phyloP scores from a whole-genome alignment of 768 basidiomycete species.

The Pleurotus djamor region DNA sequence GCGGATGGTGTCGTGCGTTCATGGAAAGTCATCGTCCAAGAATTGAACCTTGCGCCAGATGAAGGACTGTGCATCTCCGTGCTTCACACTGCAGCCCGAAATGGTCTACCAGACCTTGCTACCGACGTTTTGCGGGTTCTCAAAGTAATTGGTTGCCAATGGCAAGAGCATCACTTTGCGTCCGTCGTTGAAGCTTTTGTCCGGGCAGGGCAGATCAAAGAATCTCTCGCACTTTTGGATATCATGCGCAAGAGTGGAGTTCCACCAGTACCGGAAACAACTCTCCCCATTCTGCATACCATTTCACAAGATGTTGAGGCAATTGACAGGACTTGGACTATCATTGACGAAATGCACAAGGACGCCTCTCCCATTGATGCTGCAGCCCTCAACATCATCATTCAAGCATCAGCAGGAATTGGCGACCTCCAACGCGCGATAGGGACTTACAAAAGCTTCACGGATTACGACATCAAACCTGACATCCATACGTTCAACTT shows the following conservation, averaged over 20 bases:
- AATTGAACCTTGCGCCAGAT: slow-evolving; percentile 55
- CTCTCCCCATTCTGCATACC: slow-evolving; percentile 47
- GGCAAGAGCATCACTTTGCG: slow-evolving; percentile 74
- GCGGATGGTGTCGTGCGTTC: slow-evolving; percentile 60
- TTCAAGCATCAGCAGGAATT: slow-evolving; percentile 58
- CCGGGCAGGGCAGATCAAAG: slow-evolving; percentile 50
- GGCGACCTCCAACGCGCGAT: slow-evolving; percentile 76
- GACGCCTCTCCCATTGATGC: slow-evolving; percentile 53
- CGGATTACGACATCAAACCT: slow-evolving; percentile 53
- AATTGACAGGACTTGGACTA: slow-evolving; percentile 63
- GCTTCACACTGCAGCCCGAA: slow-evolving; percentile 70
- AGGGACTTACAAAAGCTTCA: slow-evolving; percentile 67
- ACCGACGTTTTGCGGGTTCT: slow-evolving; percentile 61
- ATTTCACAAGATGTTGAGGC: slow-evolving; percentile 46
- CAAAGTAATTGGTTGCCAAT: slow-evolving; percentile 39
- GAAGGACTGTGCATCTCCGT: slow-evolving; percentile 74
- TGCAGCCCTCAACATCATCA: slow-evolving; percentile 61
- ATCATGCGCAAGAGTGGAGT: slow-evolving; percentile 57
- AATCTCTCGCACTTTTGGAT: slow-evolving; percentile 59
- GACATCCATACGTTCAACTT: slow-evolving; percentile 66
- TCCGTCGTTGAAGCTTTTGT: slow-evolving; percentile 76
- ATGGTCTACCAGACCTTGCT: slow-evolving; percentile 70
- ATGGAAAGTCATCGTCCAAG: slow-evolving; percentile 60
- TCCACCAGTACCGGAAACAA: slow-evolving; percentile 46
- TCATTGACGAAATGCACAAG: slow-evolving; percentile 58